These are phyloP conservation scores for Phytophthora ohioensis DNA, from an alignment of 352 stramenopile genomes.

Conservation along the genomic window DNA sequence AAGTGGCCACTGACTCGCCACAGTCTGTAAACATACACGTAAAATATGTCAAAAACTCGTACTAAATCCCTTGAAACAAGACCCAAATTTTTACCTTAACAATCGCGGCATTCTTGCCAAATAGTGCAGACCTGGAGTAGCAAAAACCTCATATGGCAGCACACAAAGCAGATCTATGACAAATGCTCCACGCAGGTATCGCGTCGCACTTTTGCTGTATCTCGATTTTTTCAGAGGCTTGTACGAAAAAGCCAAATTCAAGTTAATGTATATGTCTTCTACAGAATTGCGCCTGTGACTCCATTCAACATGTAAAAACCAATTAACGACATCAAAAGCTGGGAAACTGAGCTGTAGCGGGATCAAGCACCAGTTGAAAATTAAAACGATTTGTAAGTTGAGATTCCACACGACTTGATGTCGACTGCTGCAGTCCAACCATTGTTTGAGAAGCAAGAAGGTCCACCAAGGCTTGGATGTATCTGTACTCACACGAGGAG, in stretches of 20 bases:
- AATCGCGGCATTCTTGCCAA: not conserved
- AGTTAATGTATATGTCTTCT: not conserved
- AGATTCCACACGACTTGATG: not conserved
- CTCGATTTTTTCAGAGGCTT: not conserved
- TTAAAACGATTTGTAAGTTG: not conserved
- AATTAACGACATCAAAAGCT: not conserved
- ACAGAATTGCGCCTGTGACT: not conserved
- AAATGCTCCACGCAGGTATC: not conserved
- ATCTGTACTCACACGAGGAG: not conserved
- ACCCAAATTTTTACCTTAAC: not conserved
- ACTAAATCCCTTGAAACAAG: no score
- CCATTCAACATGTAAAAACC: not conserved
- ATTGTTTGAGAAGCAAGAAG: not conserved
- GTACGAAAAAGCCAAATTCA: not conserved
- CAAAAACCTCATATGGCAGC: not conserved
- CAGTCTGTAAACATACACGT: not conserved
- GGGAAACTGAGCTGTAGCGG: not conserved
- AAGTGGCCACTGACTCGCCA: not conserved
- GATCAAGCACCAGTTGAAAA: not conserved
- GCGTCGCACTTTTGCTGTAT: not conserved
- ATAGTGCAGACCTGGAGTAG: not conserved
- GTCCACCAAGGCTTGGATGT: not conserved
- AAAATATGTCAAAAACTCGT: not conserved
- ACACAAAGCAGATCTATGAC: not conserved
- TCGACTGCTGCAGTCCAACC: not conserved